phyloP scores from a whole-genome alignment of 352 stramenopile genomes.

The Thalassiosira sp. region DNA sequence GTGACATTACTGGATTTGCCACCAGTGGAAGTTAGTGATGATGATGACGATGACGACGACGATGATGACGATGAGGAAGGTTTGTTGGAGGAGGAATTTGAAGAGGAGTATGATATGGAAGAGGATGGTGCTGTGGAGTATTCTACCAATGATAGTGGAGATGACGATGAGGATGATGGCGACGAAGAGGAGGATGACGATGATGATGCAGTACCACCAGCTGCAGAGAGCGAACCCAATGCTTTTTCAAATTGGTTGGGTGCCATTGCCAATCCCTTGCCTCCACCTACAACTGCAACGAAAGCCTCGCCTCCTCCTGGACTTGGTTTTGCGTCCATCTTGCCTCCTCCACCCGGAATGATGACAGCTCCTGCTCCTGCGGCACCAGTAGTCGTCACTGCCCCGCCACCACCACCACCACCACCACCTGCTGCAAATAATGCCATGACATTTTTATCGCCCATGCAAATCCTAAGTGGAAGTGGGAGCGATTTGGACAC shows the following conservation, averaged over 20 bases:
- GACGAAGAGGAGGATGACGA: neutral
- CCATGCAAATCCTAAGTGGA: conserved; percentile 44
- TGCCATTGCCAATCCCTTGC: conserved; percentile 52
- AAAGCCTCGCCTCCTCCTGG: conserved; percentile 31
- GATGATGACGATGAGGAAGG: conserved; percentile 18
- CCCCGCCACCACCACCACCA: neutral
- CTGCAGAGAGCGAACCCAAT: neutral
- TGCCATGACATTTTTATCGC: conserved; percentile 42
- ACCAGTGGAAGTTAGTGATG: conserved; percentile 19
- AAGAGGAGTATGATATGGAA: conserved; percentile 32
- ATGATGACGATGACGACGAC: conserved; percentile 49
- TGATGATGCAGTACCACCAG: neutral
- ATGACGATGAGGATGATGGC: conserved; percentile 26
- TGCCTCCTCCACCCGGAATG: conserved; percentile 14
- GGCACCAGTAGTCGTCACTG: neutral
- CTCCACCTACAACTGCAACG: conserved; percentile 15
- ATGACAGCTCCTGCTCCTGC: neutral
- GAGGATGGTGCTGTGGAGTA: conserved; percentile 47
- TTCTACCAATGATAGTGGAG: conserved; percentile 19
- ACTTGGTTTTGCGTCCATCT: conserved; percentile 23
- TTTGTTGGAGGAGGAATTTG: conserved; percentile 33
- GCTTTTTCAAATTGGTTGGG: conserved; percentile 81
- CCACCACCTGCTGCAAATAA: neutral
- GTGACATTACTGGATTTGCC: conserved; percentile 35
- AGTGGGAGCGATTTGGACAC: conserved; percentile 1